Percentiles rank a stretch among this genome's conserved stretches.
Evolutionary conservation across 768 basidiomycete genomes (phyloP).

Genomic region (Kwoniella sp.): DNA sequence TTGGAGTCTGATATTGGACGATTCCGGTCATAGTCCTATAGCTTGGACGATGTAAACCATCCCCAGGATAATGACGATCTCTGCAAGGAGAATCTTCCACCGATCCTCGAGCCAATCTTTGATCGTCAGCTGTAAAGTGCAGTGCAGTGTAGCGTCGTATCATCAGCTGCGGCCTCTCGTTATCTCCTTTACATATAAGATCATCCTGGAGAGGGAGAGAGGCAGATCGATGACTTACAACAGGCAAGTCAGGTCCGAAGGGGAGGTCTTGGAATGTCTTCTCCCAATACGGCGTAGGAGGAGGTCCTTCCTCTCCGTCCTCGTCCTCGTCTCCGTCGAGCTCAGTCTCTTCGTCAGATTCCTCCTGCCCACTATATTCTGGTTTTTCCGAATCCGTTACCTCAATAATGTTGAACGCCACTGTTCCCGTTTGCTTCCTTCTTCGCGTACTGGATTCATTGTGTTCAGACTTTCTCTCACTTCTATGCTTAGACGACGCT

Average conservation of each 20-base stretch:
- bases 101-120: constrained; percentile 16
- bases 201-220: neutral
- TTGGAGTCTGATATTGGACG: no score
- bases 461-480: no score
- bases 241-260: constrained; percentile 19
- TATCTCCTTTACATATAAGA: no score
- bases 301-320: neutral
- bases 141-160: no score
- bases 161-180: no score
- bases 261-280: constrained; percentile 18
- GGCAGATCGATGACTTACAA: constrained; percentile 6
- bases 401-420: no score
- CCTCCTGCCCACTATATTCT: constrained; percentile 6
- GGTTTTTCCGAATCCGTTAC: neutral
- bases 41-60: constrained; percentile 32
- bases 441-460: no score
- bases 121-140: neutral
- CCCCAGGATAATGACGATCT: constrained; percentile 17
- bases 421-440: no score
- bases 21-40: constrained; percentile 11
- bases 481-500: no score
- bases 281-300: constrained; percentile 12
- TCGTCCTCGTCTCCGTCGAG: neutral
- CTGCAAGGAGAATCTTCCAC: constrained; percentile 22
- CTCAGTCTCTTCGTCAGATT: neutral